These are phyloP conservation scores for Rhizopus delemar DNA, from an alignment of 371 early-diverging fungal genomes.

Conservation along the genomic window DNA sequence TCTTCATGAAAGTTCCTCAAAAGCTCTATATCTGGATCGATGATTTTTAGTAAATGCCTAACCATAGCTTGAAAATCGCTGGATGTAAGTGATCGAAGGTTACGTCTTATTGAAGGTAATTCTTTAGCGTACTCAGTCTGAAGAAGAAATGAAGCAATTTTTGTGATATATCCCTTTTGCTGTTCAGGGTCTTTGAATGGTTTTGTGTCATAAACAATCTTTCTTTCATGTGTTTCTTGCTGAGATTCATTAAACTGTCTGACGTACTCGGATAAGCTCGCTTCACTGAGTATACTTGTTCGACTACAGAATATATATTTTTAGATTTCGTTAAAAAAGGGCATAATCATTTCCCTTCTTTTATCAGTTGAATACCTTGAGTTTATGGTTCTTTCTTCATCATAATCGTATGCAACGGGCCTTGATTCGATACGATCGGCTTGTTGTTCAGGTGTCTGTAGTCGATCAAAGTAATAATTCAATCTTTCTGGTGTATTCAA, in stretches of 20 bases:
- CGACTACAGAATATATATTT: too few relatives aligned
- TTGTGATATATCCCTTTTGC: neutral
- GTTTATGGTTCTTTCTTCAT: neutral
- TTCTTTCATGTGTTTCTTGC: neutral
- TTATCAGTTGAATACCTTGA: too few relatives aligned
- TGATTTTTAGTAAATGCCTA: neutral
- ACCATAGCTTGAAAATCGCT: neutral
- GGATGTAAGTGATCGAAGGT: neutral
- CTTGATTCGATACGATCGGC: too few relatives aligned
- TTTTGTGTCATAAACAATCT: neutral
- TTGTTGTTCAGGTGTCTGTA: neutral
- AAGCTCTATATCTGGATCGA: neutral
- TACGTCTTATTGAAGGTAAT: neutral
- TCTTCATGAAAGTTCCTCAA: neutral
- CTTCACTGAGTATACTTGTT: neutral
- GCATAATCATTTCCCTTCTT: too few relatives aligned
- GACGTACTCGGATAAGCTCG: neutral
- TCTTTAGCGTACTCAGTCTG: neutral
- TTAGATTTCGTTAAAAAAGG: too few relatives aligned
- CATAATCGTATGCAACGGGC: neutral
- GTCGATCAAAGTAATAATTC: neutral
- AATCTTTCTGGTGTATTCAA: neutral
- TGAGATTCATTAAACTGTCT: neutral
- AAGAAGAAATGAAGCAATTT: neutral
- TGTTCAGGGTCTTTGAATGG: slow-evolving; percentile 2